These are phyloP conservation scores for Rhodotorula paludigena DNA, from an alignment of 768 basidiomycete species.

Conservation along the genomic window DNA sequence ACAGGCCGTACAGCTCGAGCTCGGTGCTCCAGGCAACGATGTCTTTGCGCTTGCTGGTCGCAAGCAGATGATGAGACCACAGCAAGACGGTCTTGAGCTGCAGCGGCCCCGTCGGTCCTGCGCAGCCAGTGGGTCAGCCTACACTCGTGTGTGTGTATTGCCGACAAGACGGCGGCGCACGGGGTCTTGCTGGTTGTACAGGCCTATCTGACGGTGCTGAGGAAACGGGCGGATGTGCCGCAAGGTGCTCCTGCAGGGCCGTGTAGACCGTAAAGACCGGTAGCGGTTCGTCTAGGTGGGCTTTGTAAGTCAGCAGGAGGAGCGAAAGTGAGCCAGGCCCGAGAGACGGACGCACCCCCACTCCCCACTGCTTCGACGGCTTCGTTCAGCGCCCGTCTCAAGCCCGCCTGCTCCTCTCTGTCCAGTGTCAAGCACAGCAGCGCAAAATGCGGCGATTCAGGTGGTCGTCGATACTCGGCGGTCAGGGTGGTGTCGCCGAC, in stretches of 20 bases:
- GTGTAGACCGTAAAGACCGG: conserved; percentile 27
- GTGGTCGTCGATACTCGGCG: conserved; percentile 1
- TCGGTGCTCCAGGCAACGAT: conserved; percentile 36
- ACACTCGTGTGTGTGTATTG: too few species aligned
- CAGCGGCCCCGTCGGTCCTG: background rate
- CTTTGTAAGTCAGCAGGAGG: background rate
- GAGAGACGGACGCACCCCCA: background rate
- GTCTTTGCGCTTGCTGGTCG: conserved; percentile 40
- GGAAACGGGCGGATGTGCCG: background rate
- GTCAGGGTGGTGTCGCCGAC: background rate
- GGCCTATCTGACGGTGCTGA: background rate
- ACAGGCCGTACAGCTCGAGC: conserved; percentile 25
- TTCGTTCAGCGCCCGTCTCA: background rate
- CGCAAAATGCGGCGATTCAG: background rate
- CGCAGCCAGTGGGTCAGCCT: too few species aligned
- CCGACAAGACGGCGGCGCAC: background rate
- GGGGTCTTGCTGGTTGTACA: background rate
- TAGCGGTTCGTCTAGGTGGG: background rate
- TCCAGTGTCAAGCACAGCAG: background rate
- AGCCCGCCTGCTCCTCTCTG: conserved; percentile 7
- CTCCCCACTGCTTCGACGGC: background rate
- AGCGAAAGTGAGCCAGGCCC: rapidly evolving
- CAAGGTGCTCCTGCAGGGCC: conserved; percentile 15
- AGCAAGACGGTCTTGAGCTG: conserved; percentile 25
- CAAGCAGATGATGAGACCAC: conserved; percentile 40